Base-by-base conservation (phyloP, 371 early-diverging fungal genomes). In the Mortierella sp. region DNA sequence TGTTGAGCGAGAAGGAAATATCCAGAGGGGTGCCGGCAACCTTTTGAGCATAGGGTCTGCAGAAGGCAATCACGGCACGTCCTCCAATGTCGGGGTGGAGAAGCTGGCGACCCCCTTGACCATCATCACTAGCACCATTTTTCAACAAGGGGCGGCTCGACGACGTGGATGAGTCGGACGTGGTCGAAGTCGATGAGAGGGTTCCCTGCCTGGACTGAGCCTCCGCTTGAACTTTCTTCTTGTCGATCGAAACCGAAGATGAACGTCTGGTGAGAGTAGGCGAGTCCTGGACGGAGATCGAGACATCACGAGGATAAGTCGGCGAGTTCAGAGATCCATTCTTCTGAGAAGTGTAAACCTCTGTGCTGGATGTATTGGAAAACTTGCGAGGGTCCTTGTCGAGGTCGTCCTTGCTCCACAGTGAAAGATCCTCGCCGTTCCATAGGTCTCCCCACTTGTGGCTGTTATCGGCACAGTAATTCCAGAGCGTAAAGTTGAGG, bases 361-460 rank as follows among this genome's bases (percentile, higher is more conserved):
- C 42, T 28, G 71, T 55, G 52, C 80, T 83, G 24, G 45, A 63
- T 10, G 70, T 21, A 28, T 77, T 81, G 44, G 26, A 3, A 28
- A 65, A 79, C 52, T 63, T 79, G 44, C 78, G 77, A 54, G 80
- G 77, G 48, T 82, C 86, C 38, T 76, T 63, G 38, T 48, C 68
- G 14, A 74, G n/a, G 31, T 86, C 86, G 42, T 80, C 65, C 16
- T 72, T 74, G 55, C 88, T 82, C 78, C 79, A 90, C 24, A 90
- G 81, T 24, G 89, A 89, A 31, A 95, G 81, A 82, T 95, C 95
- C 70, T 95, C 96, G 4, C 94, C 94, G 73, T 94, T 94, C 96
- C 96, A 95, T 28, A 71, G 80, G 81, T 95, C 96, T 4, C 95
- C 96, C 90, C 93, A 91, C 72, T 80, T 81, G 76, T 90, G 77